Base-by-base conservation (phyloP, 495 filamentous ascomycete species). In the Hypoxylon lienhwacheense region DNA sequence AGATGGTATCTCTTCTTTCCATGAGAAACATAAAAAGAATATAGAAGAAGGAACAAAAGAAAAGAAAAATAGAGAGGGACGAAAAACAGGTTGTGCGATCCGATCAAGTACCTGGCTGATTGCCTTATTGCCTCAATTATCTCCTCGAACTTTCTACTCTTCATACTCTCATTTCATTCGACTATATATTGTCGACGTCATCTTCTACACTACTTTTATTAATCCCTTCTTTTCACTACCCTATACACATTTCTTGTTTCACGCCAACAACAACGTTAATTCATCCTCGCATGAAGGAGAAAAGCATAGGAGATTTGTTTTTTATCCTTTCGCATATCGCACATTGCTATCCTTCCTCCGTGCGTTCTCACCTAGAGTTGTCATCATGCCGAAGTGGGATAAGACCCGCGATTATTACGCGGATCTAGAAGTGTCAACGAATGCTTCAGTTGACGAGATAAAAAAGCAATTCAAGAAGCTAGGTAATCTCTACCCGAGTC, bases 401-500 rank as follows among this genome's bases (percentile, higher is more conserved):
- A 74, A 82, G 53, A 78, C 77, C 52, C 79, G 81, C 63, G 85
- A 96, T 70, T 96, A 95, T 75, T 96, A 96, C 70, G 82, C 82
- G 32, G 91, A 95, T 71, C 77, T 96, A 22, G 88, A 86, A 41
- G 66, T 95, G 7, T 61, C 76, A 0, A 67, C 81, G 5, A 76
- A 72, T 48, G 88, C 87, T 26, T 81, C 86, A 53, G 59, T 77
- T 3, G 79, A 81, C 3, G 89, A 93, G 28, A 82, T 96, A 61
- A 93, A 89, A 70, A 91, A 84, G 72, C 86, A 90, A 60, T 97
- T 90, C 73, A 81, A 83, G 60, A 91, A 89, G 70, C 78, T 95
- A 60, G 88, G 88, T 90, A 73, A 47, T 76, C 77, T 55, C 32
- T 7, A 14, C 14, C 22, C 19, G 1, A 15, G 10, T 14, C 26